phyloP scores from a whole-genome alignment of 306 rosid genomes.

The Parietaria judaica region DNA sequence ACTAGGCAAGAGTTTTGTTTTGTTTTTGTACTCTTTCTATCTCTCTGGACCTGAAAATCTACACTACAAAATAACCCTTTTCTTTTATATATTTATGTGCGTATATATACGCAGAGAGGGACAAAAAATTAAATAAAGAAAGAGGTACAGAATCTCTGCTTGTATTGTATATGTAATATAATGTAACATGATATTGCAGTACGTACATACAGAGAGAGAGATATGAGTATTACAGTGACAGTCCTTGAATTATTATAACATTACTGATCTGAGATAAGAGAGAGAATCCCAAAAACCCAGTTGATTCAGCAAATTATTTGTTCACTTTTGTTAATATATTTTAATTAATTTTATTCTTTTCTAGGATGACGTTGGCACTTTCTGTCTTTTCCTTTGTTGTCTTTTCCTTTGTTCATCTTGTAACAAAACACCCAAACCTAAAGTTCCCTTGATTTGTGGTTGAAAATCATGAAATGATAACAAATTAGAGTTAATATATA shows the following conservation, averaged over 20 bases:
- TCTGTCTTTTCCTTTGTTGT: conserved; percentile 38
- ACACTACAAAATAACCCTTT: conserved; percentile 26
- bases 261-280: conserved; percentile 32
- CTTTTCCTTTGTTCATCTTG: conserved; percentile 29
- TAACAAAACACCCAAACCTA: conserved; percentile 65
- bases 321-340: background rate
- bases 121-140: background rate
- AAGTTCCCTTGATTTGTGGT: conserved; percentile 30
- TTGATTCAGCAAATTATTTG: conserved; percentile 13
- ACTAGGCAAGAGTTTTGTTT: conserved; percentile 27
- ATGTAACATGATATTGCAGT: conserved; percentile 16
- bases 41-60: conserved; percentile 7
- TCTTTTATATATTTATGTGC: conserved; percentile 22
- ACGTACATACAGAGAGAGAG: conserved; percentile 8
- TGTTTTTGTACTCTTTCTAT: background rate
- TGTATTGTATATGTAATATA: conserved; percentile 15
- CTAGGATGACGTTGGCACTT: conserved; percentile 31
- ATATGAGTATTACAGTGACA: conserved; percentile 41
- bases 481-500: background rate
- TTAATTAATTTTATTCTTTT: conserved; percentile 7
- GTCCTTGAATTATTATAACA: conserved; percentile 19
- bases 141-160: conserved; percentile 14
- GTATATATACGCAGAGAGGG: conserved; percentile 17
- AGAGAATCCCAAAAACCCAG: conserved; percentile 36
- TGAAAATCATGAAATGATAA: conserved; percentile 16